Conservation (phyloP, 495 filamentous ascomycete species). For the Glutinoglossum americanum region DNA sequence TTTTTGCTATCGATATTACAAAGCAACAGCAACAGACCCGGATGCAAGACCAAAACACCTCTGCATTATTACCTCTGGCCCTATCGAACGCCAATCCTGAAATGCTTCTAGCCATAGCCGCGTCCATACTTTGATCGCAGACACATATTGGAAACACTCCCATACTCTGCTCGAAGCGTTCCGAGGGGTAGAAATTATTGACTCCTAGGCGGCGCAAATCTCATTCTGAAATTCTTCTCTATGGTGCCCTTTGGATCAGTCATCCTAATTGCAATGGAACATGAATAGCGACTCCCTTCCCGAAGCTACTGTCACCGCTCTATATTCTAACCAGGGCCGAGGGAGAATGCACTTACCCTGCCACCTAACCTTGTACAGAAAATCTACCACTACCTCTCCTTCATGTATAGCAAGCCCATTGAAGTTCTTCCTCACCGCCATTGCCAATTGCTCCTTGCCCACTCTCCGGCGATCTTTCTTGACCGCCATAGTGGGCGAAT, state of each 20-base stretch:
- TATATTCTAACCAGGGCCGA: background rate
- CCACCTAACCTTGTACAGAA: constrained; percentile 58
- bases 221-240: constrained; percentile 27
- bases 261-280: background rate
- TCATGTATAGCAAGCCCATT: constrained; percentile 68
- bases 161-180: background rate
- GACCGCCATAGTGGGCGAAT: constrained; percentile 47
- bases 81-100: background rate
- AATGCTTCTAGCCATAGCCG: background rate
- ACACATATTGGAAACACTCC: background rate
- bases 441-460: constrained; percentile 58
- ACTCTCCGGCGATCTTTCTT: constrained; percentile 40
- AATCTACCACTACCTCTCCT: constrained; percentile 70
- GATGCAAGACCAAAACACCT: too few relatives aligned
- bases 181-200: background rate
- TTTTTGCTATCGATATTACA: too few relatives aligned
- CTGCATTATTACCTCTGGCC: too few relatives aligned
- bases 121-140: background rate
- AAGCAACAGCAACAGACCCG: too few relatives aligned
- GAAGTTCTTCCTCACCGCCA: constrained; percentile 72
- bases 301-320: background rate
- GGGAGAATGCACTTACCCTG: constrained; percentile 23
- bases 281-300: background rate
- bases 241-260: background rate
- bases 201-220: constrained; percentile 17